Evolutionary conservation across 75 land plant species (phyloP), one percentile per base, ranked within the genome.

Genomic region (Pinus tabuliformis): DNA sequence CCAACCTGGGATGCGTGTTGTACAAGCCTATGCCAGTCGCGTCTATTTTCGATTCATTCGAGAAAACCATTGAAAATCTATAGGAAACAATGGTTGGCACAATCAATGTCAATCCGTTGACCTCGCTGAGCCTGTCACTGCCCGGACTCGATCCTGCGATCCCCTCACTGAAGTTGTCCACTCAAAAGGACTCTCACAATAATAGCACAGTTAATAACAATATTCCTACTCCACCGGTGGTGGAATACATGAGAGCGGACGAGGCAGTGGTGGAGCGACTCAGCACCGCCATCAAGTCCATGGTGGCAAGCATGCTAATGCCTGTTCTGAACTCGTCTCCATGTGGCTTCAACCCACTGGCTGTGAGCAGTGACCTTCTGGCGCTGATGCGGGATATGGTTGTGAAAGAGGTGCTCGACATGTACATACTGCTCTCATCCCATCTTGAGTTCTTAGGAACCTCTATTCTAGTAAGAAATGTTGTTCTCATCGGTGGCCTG

Each of bases 81-180:
- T 11, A 49, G 54, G 62, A 60, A 18, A 22, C 52, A 16, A 71
- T 75, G 36, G 14, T 73, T 14, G 61, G 58, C 26, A 57, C 79
- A 21, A 11, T 49, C 54, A 18, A 45, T 13, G 28, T 57, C 54
- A 86, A 84, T 58, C 89, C 87, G 42, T 59, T 74, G 6, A 87
- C 87, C 0, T 82, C 81, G 15, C 82, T 89, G 20, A 74, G 78
- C 49, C 83, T 89, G 8, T 89, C 91, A 2, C 83, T 81, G 13
- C 88, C 91, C 16, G 88, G 85, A 1, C 78, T 71, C 1, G 42
- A 24, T 17, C 52, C 63, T 4, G 82, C 12, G 2, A 49, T 9
- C 12, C 54, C 11, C 54, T 49, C 54, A 8, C 8, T 9, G 52
- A 45, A 45, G 52, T 9, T 8, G 9, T 9, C 52, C 52, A 7